A percentile compares a stretch with the other conserved stretches of the same genome.
Evolutionary conservation across 2,329 filamentous ascomycete species (phyloP).

Genomic region (Cladosporium sp.): DNA sequence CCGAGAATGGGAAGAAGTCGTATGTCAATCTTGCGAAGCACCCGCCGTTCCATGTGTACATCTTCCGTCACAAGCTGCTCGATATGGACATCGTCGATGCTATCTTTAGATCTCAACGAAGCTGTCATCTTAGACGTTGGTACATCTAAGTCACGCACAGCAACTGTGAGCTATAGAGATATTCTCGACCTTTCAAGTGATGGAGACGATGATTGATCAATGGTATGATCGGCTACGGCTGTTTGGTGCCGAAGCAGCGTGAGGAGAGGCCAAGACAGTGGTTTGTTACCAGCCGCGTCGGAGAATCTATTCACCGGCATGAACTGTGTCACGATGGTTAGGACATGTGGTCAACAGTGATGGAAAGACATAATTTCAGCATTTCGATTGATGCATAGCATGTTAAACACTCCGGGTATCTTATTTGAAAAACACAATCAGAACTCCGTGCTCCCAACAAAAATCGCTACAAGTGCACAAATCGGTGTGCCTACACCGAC

Average conservation of each 20-base stretch:
- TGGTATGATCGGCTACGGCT: neutral
- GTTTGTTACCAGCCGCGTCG: no score
- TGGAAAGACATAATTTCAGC: no score
- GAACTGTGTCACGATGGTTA: no score
- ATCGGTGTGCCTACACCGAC: neutral
- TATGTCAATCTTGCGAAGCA: constrained; percentile 21
- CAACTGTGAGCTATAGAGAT: neutral
- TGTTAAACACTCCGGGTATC: neutral
- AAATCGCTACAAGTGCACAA: neutral
- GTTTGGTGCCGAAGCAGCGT: neutral
- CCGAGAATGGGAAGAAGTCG: constrained; percentile 33
- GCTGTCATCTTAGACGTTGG: neutral
- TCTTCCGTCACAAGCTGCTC: neutral
- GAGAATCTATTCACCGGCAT: no score
- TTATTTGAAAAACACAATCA: neutral
- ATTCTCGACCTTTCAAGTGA: neutral
- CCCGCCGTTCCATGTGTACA: neutral
- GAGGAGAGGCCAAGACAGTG: neutral
- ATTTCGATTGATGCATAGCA: no score
- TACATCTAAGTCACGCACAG: neutral
- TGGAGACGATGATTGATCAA: neutral
- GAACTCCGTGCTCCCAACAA: neutral
- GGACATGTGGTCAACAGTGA: no score
- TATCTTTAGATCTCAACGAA: neutral
- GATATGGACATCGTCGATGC: neutral